Evolutionary conservation across 1,284 basidiomycete species (phyloP).

Genomic region (Cutaneotrichosporon sp.): DNA sequence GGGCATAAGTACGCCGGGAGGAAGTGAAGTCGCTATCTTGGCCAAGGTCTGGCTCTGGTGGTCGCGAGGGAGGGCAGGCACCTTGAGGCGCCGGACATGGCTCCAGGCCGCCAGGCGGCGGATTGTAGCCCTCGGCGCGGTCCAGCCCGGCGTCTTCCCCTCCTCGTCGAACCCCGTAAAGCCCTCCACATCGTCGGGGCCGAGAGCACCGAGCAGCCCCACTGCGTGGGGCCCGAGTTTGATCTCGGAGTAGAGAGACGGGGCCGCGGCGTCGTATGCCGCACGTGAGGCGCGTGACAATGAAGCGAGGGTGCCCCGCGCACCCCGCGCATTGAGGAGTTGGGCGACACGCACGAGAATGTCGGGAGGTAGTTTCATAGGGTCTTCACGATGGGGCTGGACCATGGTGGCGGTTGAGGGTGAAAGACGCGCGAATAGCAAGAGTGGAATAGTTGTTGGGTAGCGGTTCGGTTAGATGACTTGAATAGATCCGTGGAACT

Average conservation of each 20-base stretch:
- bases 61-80: slow-evolving; percentile 13
- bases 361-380: slow-evolving; percentile 17
- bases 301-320: slow-evolving; percentile 21
- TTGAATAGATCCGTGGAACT: neutral
- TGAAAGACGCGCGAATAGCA: neutral
- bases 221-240: neutral
- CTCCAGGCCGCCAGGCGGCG: slow-evolving; percentile 6
- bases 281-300: slow-evolving; percentile 23
- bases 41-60: neutral
- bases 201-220: slow-evolving; percentile 2
- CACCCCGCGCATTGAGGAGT: slow-evolving; percentile 15
- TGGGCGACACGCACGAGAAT: slow-evolving; percentile 30
- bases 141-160: neutral
- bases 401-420: neutral
- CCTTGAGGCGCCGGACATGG: slow-evolving; percentile 4
- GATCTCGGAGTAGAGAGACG: slow-evolving; percentile 27
- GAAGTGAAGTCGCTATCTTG: neutral
- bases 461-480: neutral
- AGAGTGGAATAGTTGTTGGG: neutral
- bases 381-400: neutral
- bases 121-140: neutral
- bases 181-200: neutral
- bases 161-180: slow-evolving; percentile 9
- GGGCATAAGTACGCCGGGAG: slow-evolving; percentile 18
- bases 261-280: slow-evolving; percentile 27